Evolutionary conservation across 2,329 filamentous ascomycete genomes (phyloP), one percentile per base, ranked within the genome.

Genomic region (Aspergillus versicolor): DNA sequence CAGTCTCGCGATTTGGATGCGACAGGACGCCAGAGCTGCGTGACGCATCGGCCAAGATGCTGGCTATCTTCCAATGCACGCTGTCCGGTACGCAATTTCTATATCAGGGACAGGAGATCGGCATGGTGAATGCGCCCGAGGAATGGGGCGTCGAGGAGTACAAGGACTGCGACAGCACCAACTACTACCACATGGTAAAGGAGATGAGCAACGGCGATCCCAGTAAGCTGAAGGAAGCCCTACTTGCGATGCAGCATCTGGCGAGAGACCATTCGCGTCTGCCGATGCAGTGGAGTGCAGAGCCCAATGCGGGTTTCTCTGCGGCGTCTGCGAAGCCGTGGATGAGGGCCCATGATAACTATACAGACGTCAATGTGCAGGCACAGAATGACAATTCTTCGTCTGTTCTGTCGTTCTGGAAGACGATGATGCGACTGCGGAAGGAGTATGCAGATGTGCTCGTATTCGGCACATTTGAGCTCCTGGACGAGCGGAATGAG

Each of bases 251-350:
- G 51, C 81, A 85, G 61, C 77, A 81, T 57, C 80, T 88, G 30
- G 86, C 72, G 0, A 68, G 88, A 17, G 89, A 92, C 71, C 88
- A 92, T 69, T 84, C 84, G 5, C 80, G 88, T 34, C 84, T 86
- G 1, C 88, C 88, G 0, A 86, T 91, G 74, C 87, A 90, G 67
- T 91, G 88, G 88, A 79, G 84, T 61, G 67, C 72, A n/a, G 75
- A 72, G 3, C 65, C 74, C 0, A 81, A 90, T 56, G 87, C 79
- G 0, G 88, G 89, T 9, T 91, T 91, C 74, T 85, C 86, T 0
- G 74, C 74, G 2, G 70, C 66, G 3, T 22, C 45, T 13, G 45
- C 45, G 12, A 78, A 76, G 51, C 86, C 88, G 2, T 91, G 89
- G 89, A 91, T 91, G 82, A 69, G 69, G 67, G 4, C 69, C 75